Conservation (phyloP, 768 basidiomycete species). For the Tricholoma bakamatsutake region DNA sequence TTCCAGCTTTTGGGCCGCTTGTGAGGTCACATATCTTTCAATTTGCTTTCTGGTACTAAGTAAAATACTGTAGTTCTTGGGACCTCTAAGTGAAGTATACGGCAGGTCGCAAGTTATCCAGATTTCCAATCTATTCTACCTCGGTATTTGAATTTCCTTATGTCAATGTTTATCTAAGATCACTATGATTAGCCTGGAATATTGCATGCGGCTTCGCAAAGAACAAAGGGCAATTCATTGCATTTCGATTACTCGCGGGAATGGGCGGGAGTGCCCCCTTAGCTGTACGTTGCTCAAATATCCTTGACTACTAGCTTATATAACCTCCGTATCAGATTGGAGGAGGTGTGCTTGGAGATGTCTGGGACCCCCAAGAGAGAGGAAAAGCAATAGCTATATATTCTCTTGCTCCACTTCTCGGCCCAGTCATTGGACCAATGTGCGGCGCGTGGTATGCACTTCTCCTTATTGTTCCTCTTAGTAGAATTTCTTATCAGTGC, state of each 20-base stretch:
- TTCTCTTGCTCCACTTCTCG: conserved; percentile 59
- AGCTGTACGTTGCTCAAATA: conserved; percentile 35
- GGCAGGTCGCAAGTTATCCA: conserved; percentile 62
- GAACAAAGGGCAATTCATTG: conserved; percentile 51
- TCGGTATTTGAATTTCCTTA: conserved; percentile 35
- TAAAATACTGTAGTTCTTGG: conserved; percentile 30
- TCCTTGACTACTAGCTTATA: conserved; percentile 32
- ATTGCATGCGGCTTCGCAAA: conserved; percentile 59
- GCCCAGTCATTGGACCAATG: conserved; percentile 59
- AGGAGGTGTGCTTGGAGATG: conserved; percentile 60
- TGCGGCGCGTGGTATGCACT: conserved; percentile 54
- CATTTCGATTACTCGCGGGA: conserved; percentile 64
- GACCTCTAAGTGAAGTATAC: conserved; percentile 67
- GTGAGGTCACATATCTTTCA: conserved; percentile 19
- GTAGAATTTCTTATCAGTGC: not conserved
- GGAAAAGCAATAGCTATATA: conserved; percentile 61
- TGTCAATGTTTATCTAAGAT: not conserved
- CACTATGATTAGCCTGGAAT: conserved; percentile 46
- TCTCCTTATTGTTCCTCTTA: not conserved
- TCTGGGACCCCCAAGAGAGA: conserved; percentile 56
- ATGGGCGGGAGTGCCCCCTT: conserved; percentile 71
- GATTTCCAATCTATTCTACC: conserved; percentile 57
- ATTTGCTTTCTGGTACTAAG: not conserved
- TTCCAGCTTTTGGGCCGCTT: conserved; percentile 45
- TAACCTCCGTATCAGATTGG: conserved; percentile 33